Conservation (phyloP, 441 rosid species). For the Monsonia emarginata region DNA sequence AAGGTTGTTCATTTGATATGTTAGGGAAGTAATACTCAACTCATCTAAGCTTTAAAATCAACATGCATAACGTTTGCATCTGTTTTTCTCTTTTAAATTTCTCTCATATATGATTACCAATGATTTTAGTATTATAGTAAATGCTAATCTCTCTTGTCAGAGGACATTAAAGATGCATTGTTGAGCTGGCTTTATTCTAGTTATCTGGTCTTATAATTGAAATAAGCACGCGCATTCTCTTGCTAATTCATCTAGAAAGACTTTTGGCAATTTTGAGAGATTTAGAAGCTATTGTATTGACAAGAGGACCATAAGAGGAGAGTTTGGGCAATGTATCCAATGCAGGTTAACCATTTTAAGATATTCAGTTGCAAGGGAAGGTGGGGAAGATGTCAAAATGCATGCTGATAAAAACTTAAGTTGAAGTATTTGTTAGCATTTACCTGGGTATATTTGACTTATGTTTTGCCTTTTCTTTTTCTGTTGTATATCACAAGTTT, state of each 20-base stretch:
- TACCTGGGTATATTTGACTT: neutral
- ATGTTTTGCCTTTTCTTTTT: neutral
- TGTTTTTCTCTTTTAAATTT: neutral
- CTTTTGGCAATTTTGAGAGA: neutral
- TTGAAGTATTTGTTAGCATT: neutral
- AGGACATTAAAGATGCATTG: neutral
- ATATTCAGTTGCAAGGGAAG: neutral
- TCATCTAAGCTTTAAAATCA: neutral
- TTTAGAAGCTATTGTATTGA: neutral
- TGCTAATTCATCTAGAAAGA: neutral
- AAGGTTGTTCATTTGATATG: neutral
- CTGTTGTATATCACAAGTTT: neutral
- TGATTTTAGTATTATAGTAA: neutral
- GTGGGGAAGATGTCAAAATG: neutral
- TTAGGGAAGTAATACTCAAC: neutral
- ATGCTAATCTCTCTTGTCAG: neutral
- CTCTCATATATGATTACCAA: neutral
- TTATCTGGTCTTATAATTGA: neutral
- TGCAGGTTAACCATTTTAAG: neutral
- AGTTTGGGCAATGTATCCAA: neutral
- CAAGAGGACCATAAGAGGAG: neutral
- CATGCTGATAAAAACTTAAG: neutral
- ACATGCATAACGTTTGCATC: neutral
- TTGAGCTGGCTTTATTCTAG: neutral
- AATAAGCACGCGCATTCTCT: neutral